These are phyloP conservation scores for Phascolomyces articulosus DNA, from an alignment of 371 early-diverging fungal species.

Conservation along the genomic window DNA sequence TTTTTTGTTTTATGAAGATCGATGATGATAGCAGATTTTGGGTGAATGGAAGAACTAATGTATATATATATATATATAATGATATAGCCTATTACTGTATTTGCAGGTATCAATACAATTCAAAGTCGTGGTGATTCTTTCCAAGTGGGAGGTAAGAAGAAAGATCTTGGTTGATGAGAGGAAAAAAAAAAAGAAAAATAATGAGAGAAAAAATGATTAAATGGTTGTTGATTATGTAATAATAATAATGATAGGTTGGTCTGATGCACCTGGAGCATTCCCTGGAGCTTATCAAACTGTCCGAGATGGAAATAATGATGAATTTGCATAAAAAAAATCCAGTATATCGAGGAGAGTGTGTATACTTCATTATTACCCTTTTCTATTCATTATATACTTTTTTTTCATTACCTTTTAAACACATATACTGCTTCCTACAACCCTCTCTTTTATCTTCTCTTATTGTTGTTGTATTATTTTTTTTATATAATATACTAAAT, in stretches of 20 bases:
- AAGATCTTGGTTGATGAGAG: not conserved
- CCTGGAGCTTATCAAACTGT: constrained; percentile 54
- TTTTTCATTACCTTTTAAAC: not conserved
- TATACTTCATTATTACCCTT: too few relatives aligned
- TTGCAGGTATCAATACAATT: constrained; percentile 41
- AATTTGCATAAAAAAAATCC: constrained; percentile 20
- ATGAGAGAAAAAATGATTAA: not conserved
- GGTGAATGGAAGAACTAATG: not conserved
- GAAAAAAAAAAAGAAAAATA: not conserved
- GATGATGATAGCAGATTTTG: too few relatives aligned
- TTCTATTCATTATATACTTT: not conserved
- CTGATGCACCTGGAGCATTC: constrained; percentile 52
- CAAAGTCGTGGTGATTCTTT: constrained; percentile 50
- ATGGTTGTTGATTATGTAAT: too few relatives aligned
- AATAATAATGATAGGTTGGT: constrained; percentile 32
- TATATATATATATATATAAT: not conserved
- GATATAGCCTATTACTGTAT: constrained; percentile 44
- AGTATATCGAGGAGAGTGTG: too few relatives aligned
- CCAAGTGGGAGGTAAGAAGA: constrained; percentile 34
- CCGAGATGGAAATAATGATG: constrained; percentile 40
- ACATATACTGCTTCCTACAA: too few relatives aligned
- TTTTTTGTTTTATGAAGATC: too few relatives aligned
- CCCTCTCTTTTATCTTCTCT: too few relatives aligned
- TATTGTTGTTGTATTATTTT: too few relatives aligned
- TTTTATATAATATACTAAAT: too few relatives aligned